Evolutionary conservation across 371 early-diverging fungal genomes (phyloP).

Genomic region (Mucor ambiguus): DNA sequence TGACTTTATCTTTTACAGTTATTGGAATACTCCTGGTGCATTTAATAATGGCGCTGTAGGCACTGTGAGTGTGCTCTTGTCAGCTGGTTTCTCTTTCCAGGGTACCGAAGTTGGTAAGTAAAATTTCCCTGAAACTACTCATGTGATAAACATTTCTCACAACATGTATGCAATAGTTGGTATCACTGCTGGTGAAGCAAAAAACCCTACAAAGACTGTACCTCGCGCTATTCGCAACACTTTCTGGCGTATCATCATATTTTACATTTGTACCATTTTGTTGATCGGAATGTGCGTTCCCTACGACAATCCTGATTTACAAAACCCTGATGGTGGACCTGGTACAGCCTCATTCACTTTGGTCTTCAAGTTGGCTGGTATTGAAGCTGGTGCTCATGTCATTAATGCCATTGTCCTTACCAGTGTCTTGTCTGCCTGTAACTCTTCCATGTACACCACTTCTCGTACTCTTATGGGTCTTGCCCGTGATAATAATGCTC

Average conservation of each 20-base stretch:
- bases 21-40: constrained; percentile 77
- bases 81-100: constrained; percentile 84
- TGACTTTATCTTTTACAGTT: constrained; percentile 19
- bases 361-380: constrained; percentile 66
- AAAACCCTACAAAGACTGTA: constrained; percentile 71
- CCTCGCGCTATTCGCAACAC: constrained; percentile 74
- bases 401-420: constrained; percentile 74
- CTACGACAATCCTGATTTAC: constrained; percentile 51
- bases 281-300: constrained; percentile 74
- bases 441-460: constrained; percentile 72
- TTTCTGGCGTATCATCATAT: constrained; percentile 75
- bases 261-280: constrained; percentile 67
- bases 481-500: constrained; percentile 68
- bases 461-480: constrained; percentile 69
- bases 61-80: constrained; percentile 67
- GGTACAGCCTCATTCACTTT: constrained; percentile 71
- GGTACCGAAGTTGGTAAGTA: constrained; percentile 71
- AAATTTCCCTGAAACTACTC: neutral
- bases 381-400: constrained; percentile 62
- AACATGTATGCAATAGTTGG: constrained; percentile 48
- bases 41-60: constrained; percentile 78
- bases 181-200: constrained; percentile 74
- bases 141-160: constrained; percentile 1
- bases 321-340: constrained; percentile 43
- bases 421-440: constrained; percentile 70